Conservation (phyloP, 129 eudicot genomes). For the Escallonia rubra region DNA sequence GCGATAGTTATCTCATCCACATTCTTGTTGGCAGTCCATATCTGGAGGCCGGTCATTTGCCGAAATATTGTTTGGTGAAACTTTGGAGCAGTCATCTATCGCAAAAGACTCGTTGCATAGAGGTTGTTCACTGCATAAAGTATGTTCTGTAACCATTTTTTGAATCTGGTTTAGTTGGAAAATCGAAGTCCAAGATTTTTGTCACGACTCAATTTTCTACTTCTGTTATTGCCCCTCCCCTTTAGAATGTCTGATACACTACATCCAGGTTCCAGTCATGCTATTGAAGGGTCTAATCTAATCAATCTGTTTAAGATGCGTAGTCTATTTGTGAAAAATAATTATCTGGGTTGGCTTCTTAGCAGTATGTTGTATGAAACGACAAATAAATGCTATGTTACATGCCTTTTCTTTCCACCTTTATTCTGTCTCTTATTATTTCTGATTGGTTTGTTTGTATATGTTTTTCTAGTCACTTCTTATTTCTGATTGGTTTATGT, state of each 20-base stretch:
- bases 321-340: too few species aligned
- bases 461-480: too few species aligned
- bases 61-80: constrained; percentile 68
- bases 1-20: not conserved
- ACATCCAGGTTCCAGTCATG: too few species aligned
- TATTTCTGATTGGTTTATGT: not conserved
- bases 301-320: too few species aligned
- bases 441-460: not conserved
- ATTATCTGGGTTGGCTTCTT: too few species aligned
- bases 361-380: too few species aligned
- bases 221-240: not conserved
- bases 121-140: constrained; percentile 89
- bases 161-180: not conserved
- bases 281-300: not conserved
- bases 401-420: too few species aligned
- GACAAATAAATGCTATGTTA: too few species aligned
- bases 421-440: too few species aligned
- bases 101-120: constrained; percentile 50
- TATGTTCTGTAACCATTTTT: constrained; percentile 19
- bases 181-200: not conserved
- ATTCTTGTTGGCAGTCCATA: constrained; percentile 60
- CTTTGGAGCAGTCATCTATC: constrained; percentile 30
- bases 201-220: not conserved
- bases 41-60: constrained; percentile 95
- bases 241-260: too few species aligned